phyloP scores from a whole-genome alignment of 148 eudicot genomes.

The Arctostaphylos glauca region DNA sequence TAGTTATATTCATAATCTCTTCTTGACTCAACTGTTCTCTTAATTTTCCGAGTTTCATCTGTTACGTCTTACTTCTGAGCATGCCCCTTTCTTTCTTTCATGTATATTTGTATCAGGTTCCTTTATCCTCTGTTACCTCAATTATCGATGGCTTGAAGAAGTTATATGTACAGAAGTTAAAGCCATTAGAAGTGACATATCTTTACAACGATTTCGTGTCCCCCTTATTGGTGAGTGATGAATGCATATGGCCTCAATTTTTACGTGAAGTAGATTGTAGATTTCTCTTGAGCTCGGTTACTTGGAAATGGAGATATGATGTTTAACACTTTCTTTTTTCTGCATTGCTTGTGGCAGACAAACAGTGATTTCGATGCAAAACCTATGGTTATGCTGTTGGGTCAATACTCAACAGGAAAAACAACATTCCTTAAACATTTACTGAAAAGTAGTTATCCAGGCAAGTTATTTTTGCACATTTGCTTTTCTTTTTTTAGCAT shows the following conservation, averaged over 20 bases:
- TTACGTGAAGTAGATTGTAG: neutral
- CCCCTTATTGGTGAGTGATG: constrained; percentile 73
- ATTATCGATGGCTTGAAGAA: constrained; percentile 89
- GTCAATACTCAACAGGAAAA: constrained; percentile 98
- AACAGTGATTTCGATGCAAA: constrained; percentile 98
- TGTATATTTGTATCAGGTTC: constrained; percentile 34
- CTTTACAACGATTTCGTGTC: constrained; percentile 88
- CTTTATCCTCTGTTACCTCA: constrained; percentile 75
- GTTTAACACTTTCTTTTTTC: neutral
- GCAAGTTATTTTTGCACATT: constrained; percentile 19
- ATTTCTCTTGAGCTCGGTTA: neutral
- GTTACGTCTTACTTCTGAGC: neutral
- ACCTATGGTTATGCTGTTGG: constrained; percentile 99
- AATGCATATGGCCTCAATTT: constrained; percentile 6
- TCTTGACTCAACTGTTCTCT: neutral
- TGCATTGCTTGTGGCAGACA: constrained; percentile 38
- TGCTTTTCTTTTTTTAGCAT: neutral
- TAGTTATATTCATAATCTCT: neutral
- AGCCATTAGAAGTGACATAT: constrained; percentile 84
- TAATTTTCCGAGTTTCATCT: neutral
- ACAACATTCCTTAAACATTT: constrained; percentile 95
- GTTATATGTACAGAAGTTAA: constrained; percentile 81
- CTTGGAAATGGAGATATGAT: neutral
- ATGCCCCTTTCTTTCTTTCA: neutral
- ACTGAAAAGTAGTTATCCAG: constrained; percentile 83